Base-by-base conservation (phyloP, 352 stramenopile genomes). In the Globisporangium recalcitrans region DNA sequence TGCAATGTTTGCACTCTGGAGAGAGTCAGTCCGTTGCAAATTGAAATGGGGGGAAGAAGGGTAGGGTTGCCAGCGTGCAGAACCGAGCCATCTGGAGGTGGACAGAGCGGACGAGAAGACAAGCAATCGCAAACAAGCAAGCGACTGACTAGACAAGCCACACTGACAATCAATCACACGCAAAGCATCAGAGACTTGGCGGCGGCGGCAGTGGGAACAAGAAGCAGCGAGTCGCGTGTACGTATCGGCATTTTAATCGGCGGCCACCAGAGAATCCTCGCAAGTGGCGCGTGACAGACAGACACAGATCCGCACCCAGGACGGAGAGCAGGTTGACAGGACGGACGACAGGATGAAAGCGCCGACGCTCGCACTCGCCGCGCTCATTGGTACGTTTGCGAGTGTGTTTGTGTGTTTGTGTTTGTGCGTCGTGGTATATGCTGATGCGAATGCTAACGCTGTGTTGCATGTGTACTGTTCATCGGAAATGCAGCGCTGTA, bases 381-480 rank as follows among this genome's bases (percentile, higher is more conserved):
- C 61, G 32, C 44, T 38, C 26, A 22, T 62, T 34, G 63, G 61
- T 62, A n/a, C 61, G 61, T 67, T 19, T 54, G 14, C n/a, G 11
- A 21, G 24, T 54, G 11, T 46, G n/a, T 38, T 6, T 56, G 19
- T 5, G 22, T 13, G 27, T 19, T 0, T 38, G 11, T 21, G 24
- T 10, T 16, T 31, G 26, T 44, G 55, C 6, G 26, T 44, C n/a
- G n/a, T n/a, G n/a, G n/a, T n/a, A n/a, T n/a, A n/a, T 31, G 27
- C 27, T 31, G 27, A 31, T 31, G 2, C 2, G 27, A 42, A n/a
- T 42, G 36, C 36, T 42, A n/a, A 42, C 13, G 14, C 4, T 1
- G 36, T 4, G 14, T n/a, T 42, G 36, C n/a, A n/a, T n/a, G 6
- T n/a, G 36, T 42, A 4, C n/a, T 5, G 4, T 13, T 42, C n/a